These are phyloP conservation scores for Ophiosphaerella korrae DNA, from an alignment of 2,329 filamentous ascomycete genomes.

Conservation along the genomic window DNA sequence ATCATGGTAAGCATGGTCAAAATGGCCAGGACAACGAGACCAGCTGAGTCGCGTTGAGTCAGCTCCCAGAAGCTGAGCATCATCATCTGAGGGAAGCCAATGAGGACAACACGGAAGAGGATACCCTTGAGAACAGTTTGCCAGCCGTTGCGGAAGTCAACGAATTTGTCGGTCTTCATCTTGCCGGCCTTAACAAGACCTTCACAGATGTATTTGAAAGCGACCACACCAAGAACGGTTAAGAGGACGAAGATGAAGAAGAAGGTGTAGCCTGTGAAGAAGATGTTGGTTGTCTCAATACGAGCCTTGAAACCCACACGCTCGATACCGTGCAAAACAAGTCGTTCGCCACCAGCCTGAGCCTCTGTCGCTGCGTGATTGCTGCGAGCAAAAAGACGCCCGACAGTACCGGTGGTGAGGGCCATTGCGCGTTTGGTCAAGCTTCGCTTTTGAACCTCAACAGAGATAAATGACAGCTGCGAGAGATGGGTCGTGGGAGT, in stretches of 20 bases:
- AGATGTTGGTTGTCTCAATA: slow-evolving; percentile 91
- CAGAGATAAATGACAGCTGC: slow-evolving; percentile 73
- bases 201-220: slow-evolving; percentile 84
- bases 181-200: slow-evolving; percentile 72
- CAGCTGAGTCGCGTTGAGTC: slow-evolving; percentile 81
- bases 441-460: slow-evolving; percentile 80
- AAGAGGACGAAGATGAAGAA: slow-evolving; percentile 83
- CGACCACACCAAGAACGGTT: slow-evolving; percentile 71
- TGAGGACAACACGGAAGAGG: slow-evolving; percentile 84
- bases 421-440: slow-evolving; percentile 53
- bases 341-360: slow-evolving; percentile 34
- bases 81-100: slow-evolving; percentile 89
- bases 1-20: slow-evolving; percentile 86
- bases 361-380: slow-evolving; percentile 55
- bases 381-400: slow-evolving; percentile 46
- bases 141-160: slow-evolving; percentile 95
- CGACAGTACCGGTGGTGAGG: slow-evolving; percentile 21
- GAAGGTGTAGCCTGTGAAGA: slow-evolving; percentile 88
- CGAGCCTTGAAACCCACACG: slow-evolving; percentile 83
- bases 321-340: slow-evolving; percentile 78
- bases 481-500: slow-evolving; percentile 80
- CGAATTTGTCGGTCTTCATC: slow-evolving; percentile 85
- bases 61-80: slow-evolving; percentile 95
- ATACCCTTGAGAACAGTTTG: slow-evolving; percentile 91
- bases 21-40: slow-evolving; percentile 83